These are phyloP conservation scores for Fusarium liriodendri DNA, from an alignment of 2,329 filamentous ascomycete genomes.

Conservation along the genomic window DNA sequence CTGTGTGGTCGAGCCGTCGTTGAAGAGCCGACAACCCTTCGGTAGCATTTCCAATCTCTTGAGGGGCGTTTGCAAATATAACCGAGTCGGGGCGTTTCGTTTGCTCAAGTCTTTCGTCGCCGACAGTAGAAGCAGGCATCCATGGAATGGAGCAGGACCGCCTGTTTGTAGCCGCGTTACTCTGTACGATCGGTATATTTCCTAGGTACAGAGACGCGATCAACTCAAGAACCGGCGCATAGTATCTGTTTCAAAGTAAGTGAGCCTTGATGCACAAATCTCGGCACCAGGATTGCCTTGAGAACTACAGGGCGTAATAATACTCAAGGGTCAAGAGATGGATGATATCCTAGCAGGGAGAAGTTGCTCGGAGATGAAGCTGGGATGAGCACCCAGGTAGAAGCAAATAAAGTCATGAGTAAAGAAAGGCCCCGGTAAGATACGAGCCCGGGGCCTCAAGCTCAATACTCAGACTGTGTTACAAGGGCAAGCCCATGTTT, in stretches of 20 bases:
- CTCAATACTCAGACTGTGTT: not conserved
- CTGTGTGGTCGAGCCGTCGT: not conserved
- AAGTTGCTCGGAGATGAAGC: not conserved
- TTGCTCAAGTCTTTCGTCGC: not conserved
- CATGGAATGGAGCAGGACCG: not conserved
- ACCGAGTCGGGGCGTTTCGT: not conserved
- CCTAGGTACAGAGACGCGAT: not conserved
- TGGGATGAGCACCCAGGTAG: not conserved
- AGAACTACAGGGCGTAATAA: not conserved
- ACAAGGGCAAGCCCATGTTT: conserved; percentile 6
- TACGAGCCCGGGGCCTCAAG: not conserved
- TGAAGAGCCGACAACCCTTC: not conserved
- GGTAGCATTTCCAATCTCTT: not conserved
- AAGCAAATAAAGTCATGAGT: not conserved
- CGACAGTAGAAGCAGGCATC: not conserved
- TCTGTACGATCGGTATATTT: not conserved
- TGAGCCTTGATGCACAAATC: not conserved
- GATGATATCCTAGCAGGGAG: not conserved
- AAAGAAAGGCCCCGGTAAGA: conserved; percentile 1
- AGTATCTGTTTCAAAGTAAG: not conserved
- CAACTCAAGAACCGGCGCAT: not conserved
- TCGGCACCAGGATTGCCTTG: not conserved
- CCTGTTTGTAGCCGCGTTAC: not conserved
- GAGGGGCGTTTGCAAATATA: not conserved
- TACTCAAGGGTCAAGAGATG: not conserved